Conservation (phyloP, 2,329 filamentous ascomycete genomes). For the Aspergillus pseudonomiae region DNA sequence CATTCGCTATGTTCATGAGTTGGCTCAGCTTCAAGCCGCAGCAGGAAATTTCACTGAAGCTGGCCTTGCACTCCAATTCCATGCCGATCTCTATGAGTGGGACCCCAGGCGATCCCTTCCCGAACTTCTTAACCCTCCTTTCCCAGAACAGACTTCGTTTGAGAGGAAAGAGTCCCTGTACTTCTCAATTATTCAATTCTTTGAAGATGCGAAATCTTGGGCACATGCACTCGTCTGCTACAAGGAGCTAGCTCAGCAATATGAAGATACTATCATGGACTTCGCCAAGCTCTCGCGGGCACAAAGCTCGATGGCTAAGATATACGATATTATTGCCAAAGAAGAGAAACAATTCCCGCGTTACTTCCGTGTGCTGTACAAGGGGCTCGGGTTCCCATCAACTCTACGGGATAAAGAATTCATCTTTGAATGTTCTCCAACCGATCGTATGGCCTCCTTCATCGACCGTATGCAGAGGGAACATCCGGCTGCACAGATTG, state of each 20-base stretch:
- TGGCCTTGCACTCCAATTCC: constrained; percentile 82
- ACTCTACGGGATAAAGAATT: constrained; percentile 86
- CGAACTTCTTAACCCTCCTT: constrained; percentile 71
- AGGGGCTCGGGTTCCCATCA: constrained; percentile 82
- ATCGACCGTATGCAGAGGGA: constrained; percentile 91
- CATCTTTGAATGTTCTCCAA: constrained; percentile 80
- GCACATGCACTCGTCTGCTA: constrained; percentile 84
- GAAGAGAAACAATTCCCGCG: constrained; percentile 77
- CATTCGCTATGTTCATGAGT: constrained; percentile 90
- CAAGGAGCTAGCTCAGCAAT: constrained; percentile 87
- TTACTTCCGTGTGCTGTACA: constrained; percentile 90
- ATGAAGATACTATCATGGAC: constrained; percentile 86
- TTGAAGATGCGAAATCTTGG: constrained; percentile 94
- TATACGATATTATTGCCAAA: constrained; percentile 86
- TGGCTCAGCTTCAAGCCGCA: constrained; percentile 75
- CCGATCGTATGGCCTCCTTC: constrained; percentile 78
- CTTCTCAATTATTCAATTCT: constrained; percentile 92
- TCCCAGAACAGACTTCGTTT: constrained; percentile 82
- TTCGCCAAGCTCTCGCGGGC: constrained; percentile 88
- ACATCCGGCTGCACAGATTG: constrained; percentile 81
- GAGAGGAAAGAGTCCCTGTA: constrained; percentile 91
- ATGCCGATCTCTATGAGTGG: constrained; percentile 93
- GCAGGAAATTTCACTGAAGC: constrained; percentile 83
- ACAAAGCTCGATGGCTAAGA: constrained; percentile 85
- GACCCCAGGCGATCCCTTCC: constrained; percentile 70